Base-by-base conservation (phyloP, 208 protist species). In the Leishmania gerbilli region DNA sequence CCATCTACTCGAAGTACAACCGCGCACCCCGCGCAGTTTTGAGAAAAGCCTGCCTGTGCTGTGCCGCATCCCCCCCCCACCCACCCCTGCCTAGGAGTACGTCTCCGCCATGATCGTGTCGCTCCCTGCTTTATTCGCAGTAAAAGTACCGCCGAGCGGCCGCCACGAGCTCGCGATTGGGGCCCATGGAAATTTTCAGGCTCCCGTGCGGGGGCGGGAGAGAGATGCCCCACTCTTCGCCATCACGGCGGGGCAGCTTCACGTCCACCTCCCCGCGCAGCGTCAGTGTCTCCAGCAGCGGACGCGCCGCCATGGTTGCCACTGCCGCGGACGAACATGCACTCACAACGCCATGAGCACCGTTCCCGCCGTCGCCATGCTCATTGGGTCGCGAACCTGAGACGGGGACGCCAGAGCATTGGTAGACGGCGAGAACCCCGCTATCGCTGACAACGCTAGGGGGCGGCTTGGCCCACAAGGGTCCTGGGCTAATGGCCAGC, bases 251-350 rank as follows among this genome's bases (percentile, higher is more conserved):
- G 3, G 77, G 37, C 34, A 85, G 84, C 68, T 69, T 80, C 53
- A 84, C 84, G 34, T 68, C 15, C 6, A 88, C 51, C 51, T 80
- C 65, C 2, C 80, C 75, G 27, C 80, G 75, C 56, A 84, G n/a
- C 51, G 74, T 84, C 34, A 84, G 77, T 72, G 42, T 84, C 67
- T 84, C 79, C 56, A 88, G 64, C 69, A 88, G 49, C 3, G 76
- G 76, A 17, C 77, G 67, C n/a, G 53, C 4, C 45, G 17, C 19
- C 34, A 2, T 67, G 0, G 31, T 42, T 9, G 53, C 45, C 1
- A 2, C 62, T 5, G 80, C 15, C 24, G 76, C 24, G 27, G 49
- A 47, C 2, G 40, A 51, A 49, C 49, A 6, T 0, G n/a, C 24
- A 19, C n/a, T 56, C 47, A 5, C 31, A 40, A 51, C 0, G 72